phyloP scores from a whole-genome alignment of 345 rosid species.

The Boechera divaricarpa region DNA sequence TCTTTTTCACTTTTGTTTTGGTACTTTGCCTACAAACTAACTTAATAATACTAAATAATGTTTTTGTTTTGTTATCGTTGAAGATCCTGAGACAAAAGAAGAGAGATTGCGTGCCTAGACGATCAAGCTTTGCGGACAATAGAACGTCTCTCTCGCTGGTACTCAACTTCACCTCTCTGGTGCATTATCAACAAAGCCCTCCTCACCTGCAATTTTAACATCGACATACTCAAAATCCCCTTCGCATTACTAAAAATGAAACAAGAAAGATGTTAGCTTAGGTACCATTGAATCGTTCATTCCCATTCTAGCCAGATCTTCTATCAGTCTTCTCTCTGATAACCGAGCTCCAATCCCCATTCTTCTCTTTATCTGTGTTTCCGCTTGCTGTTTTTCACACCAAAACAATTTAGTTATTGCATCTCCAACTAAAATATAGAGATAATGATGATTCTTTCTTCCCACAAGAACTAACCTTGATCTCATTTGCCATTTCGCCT shows the following conservation, averaged over 20 bases:
- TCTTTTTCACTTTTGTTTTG: not conserved
- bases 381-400: slow-evolving; percentile 74
- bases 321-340: slow-evolving; percentile 86
- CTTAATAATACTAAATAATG: not conserved
- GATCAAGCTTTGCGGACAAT: slow-evolving; percentile 74
- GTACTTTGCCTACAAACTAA: not conserved
- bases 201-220: slow-evolving; percentile 65
- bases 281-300: slow-evolving; percentile 87
- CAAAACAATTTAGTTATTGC: slow-evolving; percentile 1
- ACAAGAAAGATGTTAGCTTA: not conserved
- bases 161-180: slow-evolving; percentile 97
- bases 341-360: slow-evolving; percentile 85
- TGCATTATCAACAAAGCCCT: slow-evolving; percentile 97
- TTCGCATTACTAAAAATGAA: not conserved
- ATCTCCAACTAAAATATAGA: not conserved
- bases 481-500: slow-evolving; percentile 80
- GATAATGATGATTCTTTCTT: not conserved
- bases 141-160: slow-evolving; percentile 82
- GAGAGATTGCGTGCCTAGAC: not conserved
- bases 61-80: not conserved
- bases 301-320: slow-evolving; percentile 86
- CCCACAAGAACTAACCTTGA: slow-evolving; percentile 54
- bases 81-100: not conserved
- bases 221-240: slow-evolving; percentile 18
- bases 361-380: slow-evolving; percentile 89